phyloP scores from a whole-genome alignment of 768 basidiomycete species.

The Paxillus ammoniavirescens region DNA sequence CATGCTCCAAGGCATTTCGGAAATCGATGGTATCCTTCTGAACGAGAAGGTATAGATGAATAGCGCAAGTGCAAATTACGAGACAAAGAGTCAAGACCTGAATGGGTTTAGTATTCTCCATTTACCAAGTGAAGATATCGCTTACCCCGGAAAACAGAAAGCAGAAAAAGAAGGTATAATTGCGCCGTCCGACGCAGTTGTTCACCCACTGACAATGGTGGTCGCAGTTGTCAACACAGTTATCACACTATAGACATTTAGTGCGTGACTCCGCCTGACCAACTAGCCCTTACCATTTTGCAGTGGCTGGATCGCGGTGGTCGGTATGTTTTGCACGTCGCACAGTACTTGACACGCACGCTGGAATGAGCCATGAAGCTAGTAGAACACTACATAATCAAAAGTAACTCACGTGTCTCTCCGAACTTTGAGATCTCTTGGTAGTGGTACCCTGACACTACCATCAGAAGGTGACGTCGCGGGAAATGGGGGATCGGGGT shows the following conservation, averaged over 20 bases:
- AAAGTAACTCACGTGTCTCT: conserved; percentile 60
- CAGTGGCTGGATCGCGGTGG: conserved; percentile 96
- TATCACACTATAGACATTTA: conserved; percentile 70
- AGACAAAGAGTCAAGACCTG: conserved; percentile 75
- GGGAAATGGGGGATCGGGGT: conserved; percentile 81
- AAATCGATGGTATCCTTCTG: conserved; percentile 49
- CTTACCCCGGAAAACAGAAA: conserved; percentile 77
- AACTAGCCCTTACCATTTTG: conserved; percentile 63
- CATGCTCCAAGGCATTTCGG: conserved; percentile 43
- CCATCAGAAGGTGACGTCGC: conserved; percentile 62
- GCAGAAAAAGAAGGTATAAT: conserved; percentile 91
- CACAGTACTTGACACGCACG: conserved; percentile 90
- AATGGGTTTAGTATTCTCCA: conserved; percentile 7
- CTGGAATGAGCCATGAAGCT: conserved; percentile 36
- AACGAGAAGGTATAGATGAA: conserved; percentile 75
- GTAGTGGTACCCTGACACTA: conserved; percentile 61
- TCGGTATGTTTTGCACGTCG: conserved; percentile 89
- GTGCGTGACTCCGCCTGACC: not conserved
- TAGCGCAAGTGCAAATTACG: conserved; percentile 77
- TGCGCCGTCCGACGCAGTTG: conserved; percentile 92
- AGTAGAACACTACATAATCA: not conserved
- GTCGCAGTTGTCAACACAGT: conserved; percentile 95
- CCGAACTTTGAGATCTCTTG: conserved; percentile 79
- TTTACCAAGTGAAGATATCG: conserved; percentile 13
- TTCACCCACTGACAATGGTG: conserved; percentile 93